Base-by-base conservation (phyloP, 2,329 filamentous ascomycete genomes). In the Xylaria arbuscula region DNA sequence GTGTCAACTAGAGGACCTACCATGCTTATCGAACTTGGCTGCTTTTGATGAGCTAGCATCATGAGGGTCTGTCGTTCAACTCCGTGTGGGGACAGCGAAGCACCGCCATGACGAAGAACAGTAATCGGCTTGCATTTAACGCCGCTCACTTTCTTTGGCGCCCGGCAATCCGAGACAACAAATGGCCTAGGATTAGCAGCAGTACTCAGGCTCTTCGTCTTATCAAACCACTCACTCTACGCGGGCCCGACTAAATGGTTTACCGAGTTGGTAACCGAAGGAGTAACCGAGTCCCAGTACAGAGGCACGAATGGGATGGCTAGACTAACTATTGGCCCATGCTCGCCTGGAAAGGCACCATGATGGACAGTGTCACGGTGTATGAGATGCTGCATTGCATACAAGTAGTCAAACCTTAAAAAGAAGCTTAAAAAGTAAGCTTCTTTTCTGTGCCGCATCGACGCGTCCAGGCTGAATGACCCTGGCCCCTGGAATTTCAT, bases 61-160 rank as follows among this genome's bases (percentile, higher is more conserved):
- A 19, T 34, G 66, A 66, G 62, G 51, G 57, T 42, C 62, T 36
- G 54, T 59, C 32, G 55, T 67, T 62, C 11, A 62, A 60, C 24
- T 15, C 38, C 58, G 58, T 51, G 64, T 69, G 67, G 67, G 24
- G 67, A 64, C 57, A 22, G 38, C 17, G n/a, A 45, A 40, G 64
- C 59, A 60, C 60, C 22, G 64, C 60, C 64, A 60, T 67, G 60
- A 51, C 64, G 64, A 67, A 67, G 67, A 69, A 69, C 67, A 69
- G 67, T 69, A 69, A 69, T 69, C 67, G 64, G 57, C 32, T 51
- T 38, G 50, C 67, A 61, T 60, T 32, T 32, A 60, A 57, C 59
- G 56, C 54, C 47, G 62, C 50, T 40, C 38, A 32, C 19, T 32
- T 55, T 45, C n/a, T 22, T 50, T 56, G 34, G 24, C 2, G 34